Percentiles rank a stretch among this genome's conserved stretches.
These are phyloP conservation scores for Salmacisia buchloeana DNA, from an alignment of 1,284 basidiomycete genomes.

Conservation along the genomic window DNA sequence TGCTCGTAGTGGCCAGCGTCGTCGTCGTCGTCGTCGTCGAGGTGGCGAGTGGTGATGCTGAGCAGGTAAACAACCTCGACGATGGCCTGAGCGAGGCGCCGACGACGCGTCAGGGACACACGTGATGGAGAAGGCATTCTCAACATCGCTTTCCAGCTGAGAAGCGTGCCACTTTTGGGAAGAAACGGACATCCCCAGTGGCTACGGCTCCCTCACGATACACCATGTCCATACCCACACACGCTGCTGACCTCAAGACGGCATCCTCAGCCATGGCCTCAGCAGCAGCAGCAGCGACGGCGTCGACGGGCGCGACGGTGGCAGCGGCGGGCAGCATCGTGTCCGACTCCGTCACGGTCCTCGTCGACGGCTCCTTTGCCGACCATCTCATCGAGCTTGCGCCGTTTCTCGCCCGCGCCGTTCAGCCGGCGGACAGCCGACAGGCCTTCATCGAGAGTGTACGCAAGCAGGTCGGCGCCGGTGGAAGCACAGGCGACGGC, in stretches of 20 bases:
- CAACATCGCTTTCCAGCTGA: no score
- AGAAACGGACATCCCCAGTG: no score
- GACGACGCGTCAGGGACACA: no score
- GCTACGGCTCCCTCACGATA: no score
- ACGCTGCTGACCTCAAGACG: not conserved
- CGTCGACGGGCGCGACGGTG: not conserved
- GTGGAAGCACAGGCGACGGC: constrained; percentile 14
- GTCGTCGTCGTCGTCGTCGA: no score
- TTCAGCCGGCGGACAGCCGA: constrained; percentile 32
- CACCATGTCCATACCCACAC: not conserved
- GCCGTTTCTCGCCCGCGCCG: constrained; percentile 36
- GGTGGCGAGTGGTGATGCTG: no score
- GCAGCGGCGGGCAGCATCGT: constrained; percentile 22
- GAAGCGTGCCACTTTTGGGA: no score
- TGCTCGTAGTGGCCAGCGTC: not conserved
- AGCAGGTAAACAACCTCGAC: no score
- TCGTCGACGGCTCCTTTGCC: constrained; percentile 43
- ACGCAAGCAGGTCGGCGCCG: constrained; percentile 28
- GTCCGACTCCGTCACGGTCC: constrained; percentile 42
- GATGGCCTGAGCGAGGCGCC: no score
- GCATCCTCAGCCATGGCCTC: constrained; percentile 2
- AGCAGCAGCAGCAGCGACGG: not conserved
- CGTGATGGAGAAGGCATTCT: no score
- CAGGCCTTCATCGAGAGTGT: constrained; percentile 34
- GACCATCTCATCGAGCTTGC: constrained; percentile 40